Base-by-base conservation (phyloP, 2,329 filamentous ascomycete genomes). In the Fusarium acutatum region DNA sequence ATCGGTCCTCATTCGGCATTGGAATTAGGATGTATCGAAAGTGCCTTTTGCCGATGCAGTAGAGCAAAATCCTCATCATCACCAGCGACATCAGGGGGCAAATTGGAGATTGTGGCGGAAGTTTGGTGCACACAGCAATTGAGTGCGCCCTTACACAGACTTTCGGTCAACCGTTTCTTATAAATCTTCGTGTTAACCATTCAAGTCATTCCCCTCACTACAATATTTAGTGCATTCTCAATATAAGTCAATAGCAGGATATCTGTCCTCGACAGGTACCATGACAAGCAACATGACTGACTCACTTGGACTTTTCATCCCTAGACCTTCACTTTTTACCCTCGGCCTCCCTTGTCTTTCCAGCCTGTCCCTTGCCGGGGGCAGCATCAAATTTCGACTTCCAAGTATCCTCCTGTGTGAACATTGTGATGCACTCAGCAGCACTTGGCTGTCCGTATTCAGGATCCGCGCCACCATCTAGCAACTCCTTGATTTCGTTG, bases 391-490 rank as follows among this genome's bases (percentile, higher is more conserved):
- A 89, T 53, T 82, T 88, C 7, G 75, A 75, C 64, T 81, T 83
- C 87, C 88, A 90, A 63, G 80, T 80, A 4, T 85, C 84, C 62
- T 87, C 84, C 72, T 88, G 87, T 60, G 86, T 86, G 73, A 90
- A 89, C 80, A 89, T 83, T 7, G 79, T 76, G 22, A 89, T 79
- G 32, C 86, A 87, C 61, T 86, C 81, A 50, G 85, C 75, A 0
- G 88, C 87, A 41, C 83, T 87, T 3, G 87, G 88, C 6, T 80
- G 78, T 4, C 88, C 88, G 63, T 85, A 80, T 3, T 88, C 86
- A 2, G 88, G 88, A 75, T 90, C 88, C 7, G 88, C 88, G 5
- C 87, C 86, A 1, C 87, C 87, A 59, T 85, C 83, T 5, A 90
- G 75, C 15, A 89, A 79, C 3, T 79, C 84, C 85, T 87, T 40